Conservation (phyloP, 139 green algal species). For the Edaphochlamys debaryana region DNA sequence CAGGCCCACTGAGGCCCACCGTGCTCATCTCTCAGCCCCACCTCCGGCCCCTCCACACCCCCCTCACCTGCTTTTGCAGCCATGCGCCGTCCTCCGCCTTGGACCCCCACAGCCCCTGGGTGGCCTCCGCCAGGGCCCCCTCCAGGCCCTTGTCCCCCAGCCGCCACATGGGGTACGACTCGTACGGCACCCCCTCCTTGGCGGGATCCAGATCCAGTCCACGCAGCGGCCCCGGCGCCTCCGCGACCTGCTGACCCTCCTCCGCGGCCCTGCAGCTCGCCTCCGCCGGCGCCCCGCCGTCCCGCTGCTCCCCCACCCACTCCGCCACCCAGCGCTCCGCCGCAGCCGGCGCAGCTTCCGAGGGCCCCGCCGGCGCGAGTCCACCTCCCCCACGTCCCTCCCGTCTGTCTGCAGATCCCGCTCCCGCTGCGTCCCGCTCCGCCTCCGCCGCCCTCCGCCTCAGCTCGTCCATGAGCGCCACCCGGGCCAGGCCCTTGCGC, state of each 20-base stretch:
- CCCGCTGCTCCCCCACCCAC: slow-evolving; percentile 15
- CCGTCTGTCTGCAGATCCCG: no score
- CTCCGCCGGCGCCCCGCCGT: background rate
- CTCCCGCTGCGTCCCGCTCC: background rate
- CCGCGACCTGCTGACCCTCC: no score
- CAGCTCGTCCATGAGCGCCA: slow-evolving; percentile 71
- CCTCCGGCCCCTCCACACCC: no score
- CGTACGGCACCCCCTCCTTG: background rate
- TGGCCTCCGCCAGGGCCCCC: slow-evolving; percentile 33
- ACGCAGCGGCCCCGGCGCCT: no score
- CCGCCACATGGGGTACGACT: background rate
- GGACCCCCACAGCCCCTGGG: slow-evolving; percentile 33
- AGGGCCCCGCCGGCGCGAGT: background rate
- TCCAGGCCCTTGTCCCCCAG: slow-evolving; percentile 50
- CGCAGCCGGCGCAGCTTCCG: background rate
- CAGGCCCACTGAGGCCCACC: no score
- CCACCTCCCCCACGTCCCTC: no score
- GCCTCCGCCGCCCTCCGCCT: background rate
- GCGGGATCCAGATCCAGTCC: no score
- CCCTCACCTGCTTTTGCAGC: slow-evolving; percentile 60
- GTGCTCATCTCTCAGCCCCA: no score
- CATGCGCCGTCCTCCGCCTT: slow-evolving; percentile 39
- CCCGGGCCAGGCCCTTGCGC: slow-evolving; percentile 74
- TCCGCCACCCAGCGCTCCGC: slow-evolving; percentile 1
- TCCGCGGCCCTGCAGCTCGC: background rate